Evolutionary conservation across 371 early-diverging fungal species (phyloP).

Genomic region (Syncephalis plumigaleata): DNA sequence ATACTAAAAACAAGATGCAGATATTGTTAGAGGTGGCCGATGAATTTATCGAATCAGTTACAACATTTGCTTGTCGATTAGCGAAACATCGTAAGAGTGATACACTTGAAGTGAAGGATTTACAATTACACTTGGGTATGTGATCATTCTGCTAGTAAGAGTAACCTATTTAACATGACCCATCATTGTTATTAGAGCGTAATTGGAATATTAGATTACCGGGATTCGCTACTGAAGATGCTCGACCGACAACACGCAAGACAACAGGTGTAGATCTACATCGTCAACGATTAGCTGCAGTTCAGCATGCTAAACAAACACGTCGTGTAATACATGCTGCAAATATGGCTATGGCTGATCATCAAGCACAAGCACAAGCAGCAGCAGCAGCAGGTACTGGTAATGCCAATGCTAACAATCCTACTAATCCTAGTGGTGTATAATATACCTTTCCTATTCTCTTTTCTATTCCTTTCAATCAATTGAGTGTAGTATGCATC

Average conservation of each 20-base stretch:
- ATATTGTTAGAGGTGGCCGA: slow-evolving; percentile 76
- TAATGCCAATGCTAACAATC: too few relatives aligned
- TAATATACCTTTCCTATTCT: too few relatives aligned
- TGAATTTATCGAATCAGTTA: slow-evolving; percentile 82
- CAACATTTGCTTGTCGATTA: slow-evolving; percentile 65
- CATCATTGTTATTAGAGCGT: slow-evolving; percentile 34
- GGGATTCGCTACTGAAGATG: slow-evolving; percentile 72
- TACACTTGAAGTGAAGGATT: slow-evolving; percentile 74
- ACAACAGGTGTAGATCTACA: slow-evolving; percentile 37
- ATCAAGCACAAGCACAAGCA: too few relatives aligned
- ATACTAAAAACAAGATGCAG: slow-evolving; percentile 15
- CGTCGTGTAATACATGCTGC: too few relatives aligned
- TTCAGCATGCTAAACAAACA: slow-evolving; percentile 24
- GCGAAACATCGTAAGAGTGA: slow-evolving; percentile 81
- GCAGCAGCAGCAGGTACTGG: too few relatives aligned
- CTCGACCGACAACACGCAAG: slow-evolving; percentile 47
- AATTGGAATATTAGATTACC: slow-evolving; percentile 91
- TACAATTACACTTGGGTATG: slow-evolving; percentile 77
- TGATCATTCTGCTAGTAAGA: neutral
- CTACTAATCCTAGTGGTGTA: too few relatives aligned
- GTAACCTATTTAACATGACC: neutral
- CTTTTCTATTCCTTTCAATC: too few relatives aligned
- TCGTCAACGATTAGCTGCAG: slow-evolving; percentile 47
- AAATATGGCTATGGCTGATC: too few relatives aligned
- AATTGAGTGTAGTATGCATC: too few relatives aligned